A percentile compares a stretch with the other conserved stretches of the same genome.
Conservation (phyloP, 1,284 basidiomycete species). For the Sanghuangporus baumii region DNA sequence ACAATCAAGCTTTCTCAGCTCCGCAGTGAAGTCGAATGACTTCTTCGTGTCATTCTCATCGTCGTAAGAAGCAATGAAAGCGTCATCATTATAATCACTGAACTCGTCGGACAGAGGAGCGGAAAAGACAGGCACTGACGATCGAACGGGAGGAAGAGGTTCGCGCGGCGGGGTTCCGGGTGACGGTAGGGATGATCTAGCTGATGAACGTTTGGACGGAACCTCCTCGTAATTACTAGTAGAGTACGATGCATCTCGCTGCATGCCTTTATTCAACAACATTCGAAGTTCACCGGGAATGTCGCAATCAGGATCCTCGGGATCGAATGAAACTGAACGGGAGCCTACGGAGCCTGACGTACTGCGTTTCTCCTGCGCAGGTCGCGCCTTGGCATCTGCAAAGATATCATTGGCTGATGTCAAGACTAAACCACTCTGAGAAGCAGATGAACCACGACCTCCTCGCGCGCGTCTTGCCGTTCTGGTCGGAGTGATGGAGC, state of each 20-base stretch:
- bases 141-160: constrained; percentile 32
- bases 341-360: constrained; percentile 54
- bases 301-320: constrained; percentile 63
- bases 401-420: constrained; percentile 25
- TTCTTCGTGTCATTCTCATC: constrained; percentile 65
- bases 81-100: constrained; percentile 42
- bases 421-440: constrained; percentile 21
- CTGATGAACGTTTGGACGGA: constrained; percentile 6
- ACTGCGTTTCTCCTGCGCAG: constrained; percentile 53
- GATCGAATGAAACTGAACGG: constrained; percentile 38
- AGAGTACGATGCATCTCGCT: constrained; percentile 33
- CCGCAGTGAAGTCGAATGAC: constrained; percentile 84
- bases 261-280: constrained; percentile 48
- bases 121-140: constrained; percentile 36
- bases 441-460: constrained; percentile 34
- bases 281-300: constrained; percentile 68
- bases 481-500: constrained; percentile 29
- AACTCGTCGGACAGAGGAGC: constrained; percentile 40
- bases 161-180: constrained; percentile 38
- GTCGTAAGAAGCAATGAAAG: constrained; percentile 26
- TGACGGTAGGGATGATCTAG: constrained; percentile 24
- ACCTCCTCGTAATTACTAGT: constrained; percentile 10
- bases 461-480: constrained; percentile 31
- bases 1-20: constrained; percentile 65
- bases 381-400: constrained; percentile 45